Conservation (phyloP, 1,139 yeast genomes). For the Hanseniaspora sp. region DNA sequence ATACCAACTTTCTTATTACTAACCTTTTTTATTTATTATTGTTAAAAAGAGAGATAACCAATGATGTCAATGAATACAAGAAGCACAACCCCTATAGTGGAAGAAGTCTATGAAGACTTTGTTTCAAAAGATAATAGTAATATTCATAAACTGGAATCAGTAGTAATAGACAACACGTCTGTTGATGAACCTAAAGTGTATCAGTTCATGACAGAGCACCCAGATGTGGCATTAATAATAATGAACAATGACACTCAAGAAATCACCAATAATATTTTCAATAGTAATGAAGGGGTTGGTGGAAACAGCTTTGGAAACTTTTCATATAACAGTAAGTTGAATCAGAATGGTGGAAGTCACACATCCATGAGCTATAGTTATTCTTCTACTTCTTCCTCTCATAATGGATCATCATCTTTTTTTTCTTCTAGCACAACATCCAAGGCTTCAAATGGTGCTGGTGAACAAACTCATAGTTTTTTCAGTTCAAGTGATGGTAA, state of each 20-base stretch:
- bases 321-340: background rate
- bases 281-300: background rate
- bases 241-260: background rate
- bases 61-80: background rate
- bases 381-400: background rate
- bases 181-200: background rate
- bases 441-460: background rate
- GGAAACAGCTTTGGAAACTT: background rate
- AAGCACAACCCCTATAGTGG: constrained; percentile 4
- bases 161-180: background rate
- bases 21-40: background rate
- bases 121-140: background rate
- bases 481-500: background rate
- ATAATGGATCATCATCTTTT: background rate
- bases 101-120: background rate
- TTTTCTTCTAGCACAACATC: background rate
- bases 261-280: no score
- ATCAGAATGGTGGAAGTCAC: background rate
- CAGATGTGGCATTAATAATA: background rate
- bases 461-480: background rate
- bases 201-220: background rate
- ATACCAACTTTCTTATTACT: background rate
- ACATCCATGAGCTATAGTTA: background rate
- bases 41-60: background rate
- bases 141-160: background rate